A percentile compares a stretch with the other conserved stretches of the same genome.
Evolutionary conservation across 441 rosid genomes (phyloP).

Genomic region (Corymbia calophylla): DNA sequence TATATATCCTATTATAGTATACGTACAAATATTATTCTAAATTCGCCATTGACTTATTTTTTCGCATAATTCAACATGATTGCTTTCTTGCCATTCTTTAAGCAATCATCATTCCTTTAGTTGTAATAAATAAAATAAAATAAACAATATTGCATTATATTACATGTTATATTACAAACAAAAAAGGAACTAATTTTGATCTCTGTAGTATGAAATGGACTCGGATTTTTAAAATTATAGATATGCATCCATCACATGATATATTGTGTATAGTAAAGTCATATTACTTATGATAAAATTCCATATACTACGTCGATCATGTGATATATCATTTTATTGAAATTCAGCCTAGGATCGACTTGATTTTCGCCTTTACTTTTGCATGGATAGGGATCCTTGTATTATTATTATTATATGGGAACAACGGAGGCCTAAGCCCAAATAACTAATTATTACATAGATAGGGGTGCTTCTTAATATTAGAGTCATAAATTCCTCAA

Average conservation of each 20-base stretch:
- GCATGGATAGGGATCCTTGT: neutral
- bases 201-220: neutral
- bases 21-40: too few relatives aligned
- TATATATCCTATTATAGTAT: neutral
- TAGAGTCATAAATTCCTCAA: too few relatives aligned
- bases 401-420: neutral
- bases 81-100: neutral
- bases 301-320: neutral
- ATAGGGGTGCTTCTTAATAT: neutral
- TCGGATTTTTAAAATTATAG: neutral
- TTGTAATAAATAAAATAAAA: too few relatives aligned
- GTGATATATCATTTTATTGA: neutral
- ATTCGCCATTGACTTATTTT: neutral
- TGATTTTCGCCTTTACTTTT: too few relatives aligned
- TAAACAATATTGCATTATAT: too few relatives aligned
- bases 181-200: neutral
- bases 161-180: neutral
- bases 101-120: neutral
- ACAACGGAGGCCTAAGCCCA: neutral
- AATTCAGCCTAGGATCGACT: neutral
- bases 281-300: neutral
- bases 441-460: neutral
- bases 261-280: neutral
- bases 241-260: fast-evolving
- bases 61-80: neutral